These are phyloP conservation scores for Fusarium concolor DNA, from an alignment of 2,329 filamentous ascomycete species.

Conservation along the genomic window DNA sequence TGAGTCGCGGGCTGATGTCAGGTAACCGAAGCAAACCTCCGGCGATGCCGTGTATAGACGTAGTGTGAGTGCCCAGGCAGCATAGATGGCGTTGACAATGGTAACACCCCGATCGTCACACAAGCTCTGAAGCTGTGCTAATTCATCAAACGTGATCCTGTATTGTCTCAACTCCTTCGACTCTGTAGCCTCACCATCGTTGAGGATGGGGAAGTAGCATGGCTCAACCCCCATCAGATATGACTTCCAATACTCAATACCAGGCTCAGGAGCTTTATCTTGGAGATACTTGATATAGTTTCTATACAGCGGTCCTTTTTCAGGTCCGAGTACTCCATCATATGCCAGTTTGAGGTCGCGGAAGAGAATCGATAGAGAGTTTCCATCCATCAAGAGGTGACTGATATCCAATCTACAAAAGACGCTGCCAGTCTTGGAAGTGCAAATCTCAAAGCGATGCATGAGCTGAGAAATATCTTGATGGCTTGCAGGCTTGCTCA, in stretches of 20 bases:
- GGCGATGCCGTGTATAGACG: conserved; percentile 56
- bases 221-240: conserved; percentile 33
- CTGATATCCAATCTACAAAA: conserved; percentile 43
- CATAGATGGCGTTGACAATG: conserved; percentile 37
- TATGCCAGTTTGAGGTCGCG: conserved; percentile 35
- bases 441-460: conserved; percentile 37
- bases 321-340: background rate
- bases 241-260: conserved; percentile 31
- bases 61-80: conserved; percentile 38
- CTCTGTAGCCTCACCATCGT: conserved; percentile 18
- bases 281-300: conserved; percentile 32
- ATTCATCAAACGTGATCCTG: conserved; percentile 33
- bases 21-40: conserved; percentile 66
- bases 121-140: conserved; percentile 13
- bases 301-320: conserved; percentile 31
- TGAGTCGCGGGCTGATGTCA: conserved; percentile 64
- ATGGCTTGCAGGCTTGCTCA: conserved; percentile 14
- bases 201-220: conserved; percentile 34
- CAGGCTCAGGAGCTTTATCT: background rate
- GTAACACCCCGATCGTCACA: conserved; percentile 27
- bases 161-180: conserved; percentile 31
- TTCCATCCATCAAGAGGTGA: conserved; percentile 40
- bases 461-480: conserved; percentile 7
- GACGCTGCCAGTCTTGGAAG: conserved; percentile 34
- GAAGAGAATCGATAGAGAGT: conserved; percentile 38